Base-by-base conservation (phyloP, 192 early-diverging fungal genomes). In the Rhizophagus clarus region DNA sequence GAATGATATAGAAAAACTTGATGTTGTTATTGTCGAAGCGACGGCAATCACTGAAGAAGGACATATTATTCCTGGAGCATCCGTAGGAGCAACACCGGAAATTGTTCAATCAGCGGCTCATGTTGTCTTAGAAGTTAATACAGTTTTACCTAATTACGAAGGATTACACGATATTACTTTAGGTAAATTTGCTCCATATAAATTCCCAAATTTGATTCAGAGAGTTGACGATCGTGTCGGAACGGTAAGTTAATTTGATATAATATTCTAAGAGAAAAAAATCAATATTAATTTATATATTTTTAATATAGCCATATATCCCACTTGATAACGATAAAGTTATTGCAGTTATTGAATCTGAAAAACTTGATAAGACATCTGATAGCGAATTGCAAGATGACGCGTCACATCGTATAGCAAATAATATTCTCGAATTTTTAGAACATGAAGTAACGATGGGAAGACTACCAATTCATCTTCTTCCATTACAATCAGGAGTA, bases 121-220 rank as follows among this genome's bases (percentile, higher is more conserved):
- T n/a, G 51, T 86, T 4, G 77, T 86, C 17, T 79, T 86, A 24
- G 85, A 86, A 81, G 83, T 86, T n/a, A 86, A 86, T 76, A 86
- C 85, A 26, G 70, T 61, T 14, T 81, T 86, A 67, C 85, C 85
- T 61, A 84, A 76, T 56, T 86, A 82, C 63, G 85, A 86, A 79
- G 85, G 85, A 42, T 79, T 86, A 37, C 85, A 86, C 22, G 85
- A 86, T 67, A 86, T 86, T 31, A 79, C 69, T 12, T 22, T 67
- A 14, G 76, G 83, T 34, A 51, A 40, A 40, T 45, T 81, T 1
- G 83, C 85, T 68, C 85, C 85, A n/a, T 56, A 84, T 49, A 81
- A 83, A 51, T 81, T 82, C n/a, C 85, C 85, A 61, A 84, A 82
- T 68, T 79, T 86, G 67, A 82, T 86, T 49, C 83, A 84, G 79